These are phyloP conservation scores for Rosellinia necatrix DNA, from an alignment of 2,329 filamentous ascomycete genomes.

Conservation along the genomic window DNA sequence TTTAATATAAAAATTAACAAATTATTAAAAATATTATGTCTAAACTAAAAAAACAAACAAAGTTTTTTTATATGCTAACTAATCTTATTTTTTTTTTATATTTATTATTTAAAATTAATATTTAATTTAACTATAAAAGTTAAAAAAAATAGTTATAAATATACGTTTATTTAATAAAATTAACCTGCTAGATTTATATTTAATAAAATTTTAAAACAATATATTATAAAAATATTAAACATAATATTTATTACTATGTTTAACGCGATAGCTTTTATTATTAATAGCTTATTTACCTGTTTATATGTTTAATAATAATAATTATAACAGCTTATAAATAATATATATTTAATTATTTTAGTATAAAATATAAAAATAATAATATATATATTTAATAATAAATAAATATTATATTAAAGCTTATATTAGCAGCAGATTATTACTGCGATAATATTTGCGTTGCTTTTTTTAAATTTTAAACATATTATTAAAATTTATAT, in stretches of 20 bases:
- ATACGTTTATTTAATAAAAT: conserved; percentile 1
- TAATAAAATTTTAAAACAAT: conserved; percentile 5
- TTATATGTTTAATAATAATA: not conserved
- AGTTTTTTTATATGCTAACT: not conserved
- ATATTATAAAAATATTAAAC: not conserved
- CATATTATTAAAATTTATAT: not conserved
- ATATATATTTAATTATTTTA: conserved; percentile 5
- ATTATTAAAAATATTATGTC: not conserved
- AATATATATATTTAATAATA: conserved; percentile 3
- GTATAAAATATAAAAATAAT: conserved; percentile 16
- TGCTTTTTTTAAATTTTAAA: not conserved
- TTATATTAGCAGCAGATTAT: not conserved
- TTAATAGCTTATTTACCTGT: conserved; percentile 2
- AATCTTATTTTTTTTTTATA: not conserved
- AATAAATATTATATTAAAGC: conserved; percentile 3
- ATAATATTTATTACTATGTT: conserved; percentile 1
- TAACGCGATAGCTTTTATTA: conserved; percentile 4
- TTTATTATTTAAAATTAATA: conserved; percentile 9
- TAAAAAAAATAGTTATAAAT: conserved; percentile 1
- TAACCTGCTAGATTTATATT: not conserved
- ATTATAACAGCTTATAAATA: not conserved
- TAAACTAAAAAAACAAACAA: not conserved
- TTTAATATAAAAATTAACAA: conserved; percentile 4
- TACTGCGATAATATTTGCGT: conserved; percentile 17
- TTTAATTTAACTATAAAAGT: not conserved